Percentiles rank a stretch among this genome's conserved stretches.
phyloP scores from a whole-genome alignment of 306 rosid genomes.

The Morella rubra region DNA sequence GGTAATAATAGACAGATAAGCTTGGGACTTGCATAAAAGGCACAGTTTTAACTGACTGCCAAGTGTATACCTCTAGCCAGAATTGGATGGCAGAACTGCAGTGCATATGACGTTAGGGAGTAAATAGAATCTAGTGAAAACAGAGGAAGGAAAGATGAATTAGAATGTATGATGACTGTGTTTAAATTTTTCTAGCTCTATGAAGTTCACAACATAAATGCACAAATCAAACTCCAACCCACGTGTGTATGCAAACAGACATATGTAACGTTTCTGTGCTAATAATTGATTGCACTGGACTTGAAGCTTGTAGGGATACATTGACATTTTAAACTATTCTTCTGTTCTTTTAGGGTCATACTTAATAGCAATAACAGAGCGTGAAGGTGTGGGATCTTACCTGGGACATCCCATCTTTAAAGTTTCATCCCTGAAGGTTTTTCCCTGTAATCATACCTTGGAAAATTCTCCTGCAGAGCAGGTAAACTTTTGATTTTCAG shows the following conservation, averaged over 20 bases:
- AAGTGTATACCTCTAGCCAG: constrained; percentile 6
- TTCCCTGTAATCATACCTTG: constrained; percentile 81
- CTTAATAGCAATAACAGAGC: constrained; percentile 70
- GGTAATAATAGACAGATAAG: constrained; percentile 11
- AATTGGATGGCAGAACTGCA: constrained; percentile 4
- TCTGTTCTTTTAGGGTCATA: constrained; percentile 61
- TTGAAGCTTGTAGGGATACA: constrained; percentile 26
- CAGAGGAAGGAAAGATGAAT: constrained; percentile 16
- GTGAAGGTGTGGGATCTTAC: constrained; percentile 73
- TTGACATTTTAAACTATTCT: constrained; percentile 29
- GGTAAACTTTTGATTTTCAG: constrained; percentile 39
- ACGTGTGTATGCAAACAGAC: no score
- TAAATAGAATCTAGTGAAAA: not conserved
- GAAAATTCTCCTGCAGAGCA: constrained; percentile 64
- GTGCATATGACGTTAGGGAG: not conserved
- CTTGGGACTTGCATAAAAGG: constrained; percentile 11
- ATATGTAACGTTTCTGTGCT: not conserved
- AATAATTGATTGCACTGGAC: not conserved
- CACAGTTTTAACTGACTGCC: constrained; percentile 13
- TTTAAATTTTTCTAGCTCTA: constrained; percentile 18
- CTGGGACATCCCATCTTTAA: constrained; percentile 85
- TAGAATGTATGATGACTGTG: constrained; percentile 24
- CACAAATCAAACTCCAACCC: no score
- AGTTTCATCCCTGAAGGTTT: constrained; percentile 66
- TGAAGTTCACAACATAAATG: not conserved